Base-by-base conservation (phyloP, 192 early-diverging fungal genomes). In the Coemansia sp. region DNA sequence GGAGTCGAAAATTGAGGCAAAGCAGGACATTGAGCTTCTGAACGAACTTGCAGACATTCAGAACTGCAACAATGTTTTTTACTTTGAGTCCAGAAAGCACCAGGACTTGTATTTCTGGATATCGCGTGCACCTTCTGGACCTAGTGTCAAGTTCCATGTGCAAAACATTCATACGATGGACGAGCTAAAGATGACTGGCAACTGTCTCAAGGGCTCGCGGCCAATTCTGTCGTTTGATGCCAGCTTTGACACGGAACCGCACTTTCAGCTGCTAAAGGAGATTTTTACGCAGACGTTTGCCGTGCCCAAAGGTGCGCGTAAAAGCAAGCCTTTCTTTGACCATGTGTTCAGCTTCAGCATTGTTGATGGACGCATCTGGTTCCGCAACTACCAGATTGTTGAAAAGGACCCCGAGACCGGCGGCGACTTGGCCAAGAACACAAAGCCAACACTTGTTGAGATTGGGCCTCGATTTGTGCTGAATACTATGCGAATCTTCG, bases 161-260 rank as follows among this genome's bases (percentile, higher is more conserved):
- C 92, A 94, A 73, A 97, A 96, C 76, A 90, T 99, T 63, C 97
- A 99, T 76, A 99, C 97, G 25, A 97, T 99, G 96, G 94, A 97
- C 74, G 97, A 99, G 79, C 88, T 99, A 40, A 93, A 94, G 61
- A 93, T 99, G 92, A 96, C 94, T 4, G 97, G 97, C 66, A 99
- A 99, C 85, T 96, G 94, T 77, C 84, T 99, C 51, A 97, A 97
- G 74, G 96, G 96, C 19, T 96, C 94, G 16, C 92, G 97, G 49
- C 94, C 94, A 16, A 89, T 99, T 38, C 84, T 99, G 25, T 95
- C 93, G 9, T 99, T 99, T 81, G 97, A 99, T 77, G 85, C 90
- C 60, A 90, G 79, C 69, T 99, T 99, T 85, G 96, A 98, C 63
- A 84, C 76, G 59, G 81, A 88, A 65, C 94, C 96, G 38, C 91